Base-by-base conservation (phyloP, 1,284 basidiomycete species). In the Coniferiporia weirii region DNA sequence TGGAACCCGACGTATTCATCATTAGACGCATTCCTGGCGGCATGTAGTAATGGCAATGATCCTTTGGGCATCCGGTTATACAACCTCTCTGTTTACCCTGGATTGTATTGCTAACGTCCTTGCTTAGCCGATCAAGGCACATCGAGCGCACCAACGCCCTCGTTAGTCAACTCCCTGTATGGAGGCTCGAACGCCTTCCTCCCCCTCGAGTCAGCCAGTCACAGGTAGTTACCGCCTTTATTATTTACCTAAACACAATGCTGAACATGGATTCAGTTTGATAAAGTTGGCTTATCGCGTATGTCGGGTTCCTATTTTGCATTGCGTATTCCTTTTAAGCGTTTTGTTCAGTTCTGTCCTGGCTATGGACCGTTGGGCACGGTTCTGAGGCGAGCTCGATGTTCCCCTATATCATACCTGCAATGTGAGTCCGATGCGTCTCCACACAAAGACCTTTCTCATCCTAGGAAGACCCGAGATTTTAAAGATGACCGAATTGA, bases 271-370 rank as follows among this genome's bases (percentile, higher is more conserved):
- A 59, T 73, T 71, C 45, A 84, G 76, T 96, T 96, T 70, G 94
- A 97, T 74, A 93, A 91, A 75, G 84, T 92, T 58, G 88, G 90
- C 10, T 73, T 92, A 59, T 89, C 89, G 20, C 73, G 89, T 90
- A 70, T 67, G 83, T 70, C 45, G 34, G 46, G 36, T n/a, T 53
- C 22, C 20, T 47, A 27, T 46, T 12, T 9, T 40, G 35, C 53
- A 54, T 19, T 35, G 46, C 48, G 20, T 59, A 53, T 20, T 15
- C 59, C 40, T 53, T 45, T 50, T 56, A 36, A 48, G 8, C n/a
- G 58, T 52, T 61, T 57, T 35, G 13, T 9, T 49, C 62, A 90
- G 88, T 92, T 61, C 69, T 93, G 27, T 80, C 87, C 65, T 92
- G 88, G 89, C 77, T 93, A 52, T 93, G 90, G 91, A 74, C 82